Conservation (phyloP, 2,329 filamentous ascomycete species). For the Cladosporium colombiae region DNA sequence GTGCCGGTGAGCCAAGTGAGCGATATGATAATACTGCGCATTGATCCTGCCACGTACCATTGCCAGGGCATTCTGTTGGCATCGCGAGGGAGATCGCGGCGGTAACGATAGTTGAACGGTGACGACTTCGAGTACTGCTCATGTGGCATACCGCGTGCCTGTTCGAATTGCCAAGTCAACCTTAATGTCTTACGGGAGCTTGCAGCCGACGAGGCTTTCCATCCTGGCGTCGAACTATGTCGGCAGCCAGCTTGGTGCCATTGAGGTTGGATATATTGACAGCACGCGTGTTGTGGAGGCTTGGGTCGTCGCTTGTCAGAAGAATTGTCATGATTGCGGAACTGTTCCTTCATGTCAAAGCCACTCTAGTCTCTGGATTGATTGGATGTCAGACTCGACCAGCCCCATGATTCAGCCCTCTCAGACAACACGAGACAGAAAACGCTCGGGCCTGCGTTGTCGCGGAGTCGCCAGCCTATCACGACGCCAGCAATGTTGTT, state of each 20-base stretch:
- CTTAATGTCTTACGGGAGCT: constrained; percentile 2
- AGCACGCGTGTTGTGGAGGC: constrained; percentile 2
- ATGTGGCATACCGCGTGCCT: not conserved
- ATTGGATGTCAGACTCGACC: constrained; percentile 8
- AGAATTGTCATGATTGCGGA: not conserved
- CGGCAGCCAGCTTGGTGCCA: not conserved
- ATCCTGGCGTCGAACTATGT: not conserved
- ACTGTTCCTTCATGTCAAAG: not conserved
- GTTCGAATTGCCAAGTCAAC: not conserved
- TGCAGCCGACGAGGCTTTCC: not conserved
- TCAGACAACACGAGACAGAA: constrained; percentile 4
- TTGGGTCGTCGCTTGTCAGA: not conserved
- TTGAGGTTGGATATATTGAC: not conserved
- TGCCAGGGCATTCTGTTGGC: not conserved
- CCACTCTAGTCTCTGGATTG: not conserved
- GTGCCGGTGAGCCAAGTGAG: not conserved
- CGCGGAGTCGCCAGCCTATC: not conserved
- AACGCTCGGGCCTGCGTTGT: constrained; percentile 2
- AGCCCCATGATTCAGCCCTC: constrained; percentile 16
- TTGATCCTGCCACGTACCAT: not conserved
- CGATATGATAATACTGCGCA: too few species aligned
- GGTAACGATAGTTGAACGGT: not conserved
- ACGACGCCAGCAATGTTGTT: not conserved
- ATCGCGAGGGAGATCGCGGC: not conserved
- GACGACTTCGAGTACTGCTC: not conserved